A percentile compares a stretch with the other conserved stretches of the same genome.
These are phyloP conservation scores for Metschnikowia kofuensis DNA, from an alignment of 805 yeast species.

Conservation along the genomic window DNA sequence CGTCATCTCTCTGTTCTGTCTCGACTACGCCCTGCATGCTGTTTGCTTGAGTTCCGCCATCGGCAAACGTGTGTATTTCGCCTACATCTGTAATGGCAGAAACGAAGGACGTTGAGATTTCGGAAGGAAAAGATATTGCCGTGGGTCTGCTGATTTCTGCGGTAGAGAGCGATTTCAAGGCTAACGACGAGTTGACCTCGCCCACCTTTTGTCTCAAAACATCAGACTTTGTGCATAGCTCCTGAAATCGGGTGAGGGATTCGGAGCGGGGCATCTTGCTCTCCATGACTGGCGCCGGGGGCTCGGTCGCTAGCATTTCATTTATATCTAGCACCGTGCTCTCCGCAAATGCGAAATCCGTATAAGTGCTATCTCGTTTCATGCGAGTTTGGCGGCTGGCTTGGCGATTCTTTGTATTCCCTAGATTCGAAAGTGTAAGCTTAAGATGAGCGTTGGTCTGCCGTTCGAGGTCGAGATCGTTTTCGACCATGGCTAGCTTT, in stretches of 20 bases:
- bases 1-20: background rate
- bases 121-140: background rate
- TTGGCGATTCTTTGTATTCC: constrained; percentile 1
- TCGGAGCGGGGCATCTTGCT: constrained; percentile 22
- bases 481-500: constrained; percentile 40
- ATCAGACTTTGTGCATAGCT: constrained; percentile 23
- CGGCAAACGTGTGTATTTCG: background rate
- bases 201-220: constrained; percentile 15
- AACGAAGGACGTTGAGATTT: background rate
- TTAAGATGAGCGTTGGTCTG: constrained; percentile 14
- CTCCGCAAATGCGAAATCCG: constrained; percentile 16
- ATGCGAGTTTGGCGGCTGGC: constrained; percentile 3
- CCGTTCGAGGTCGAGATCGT: constrained; percentile 27
- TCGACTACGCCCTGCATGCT: background rate
- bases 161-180: constrained; percentile 6
- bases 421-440: constrained; percentile 15
- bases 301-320: constrained; percentile 19
- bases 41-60: background rate
- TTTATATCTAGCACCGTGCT: constrained; percentile 17
- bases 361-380: constrained; percentile 12
- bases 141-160: constrained; percentile 7
- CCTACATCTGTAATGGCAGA: background rate
- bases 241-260: constrained; percentile 32
- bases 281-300: constrained; percentile 4
- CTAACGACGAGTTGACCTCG: constrained; percentile 14